Evolutionary conservation across 208 protist species (phyloP).

Genomic region (Acanthamoeba triangularis): DNA sequence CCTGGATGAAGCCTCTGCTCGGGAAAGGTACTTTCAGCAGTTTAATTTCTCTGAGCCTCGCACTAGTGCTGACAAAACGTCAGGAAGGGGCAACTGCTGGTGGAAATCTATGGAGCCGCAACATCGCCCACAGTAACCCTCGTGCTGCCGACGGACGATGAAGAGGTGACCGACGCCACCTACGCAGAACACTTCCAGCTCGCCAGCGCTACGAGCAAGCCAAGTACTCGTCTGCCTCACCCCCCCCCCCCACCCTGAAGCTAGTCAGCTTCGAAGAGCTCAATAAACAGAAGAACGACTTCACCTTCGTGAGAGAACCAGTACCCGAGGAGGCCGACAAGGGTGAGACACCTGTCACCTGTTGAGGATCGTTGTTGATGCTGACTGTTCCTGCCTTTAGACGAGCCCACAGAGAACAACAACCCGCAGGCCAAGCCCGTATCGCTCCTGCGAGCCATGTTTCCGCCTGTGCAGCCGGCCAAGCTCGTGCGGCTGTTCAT

Average conservation of each 20-base stretch:
- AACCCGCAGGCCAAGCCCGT: background rate
- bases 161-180: background rate
- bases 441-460: background rate
- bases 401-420: background rate
- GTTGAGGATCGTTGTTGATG: too few relatives aligned
- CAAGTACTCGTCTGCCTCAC: background rate
- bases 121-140: background rate
- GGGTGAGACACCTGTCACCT: too few relatives aligned
- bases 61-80: too few relatives aligned
- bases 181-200: background rate
- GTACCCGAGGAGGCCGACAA: background rate
- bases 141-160: background rate
- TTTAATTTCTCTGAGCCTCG: too few relatives aligned
- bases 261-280: constrained; percentile 2
- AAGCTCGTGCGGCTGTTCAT: background rate
- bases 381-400: too few relatives aligned
- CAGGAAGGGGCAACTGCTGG: background rate
- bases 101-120: background rate
- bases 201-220: background rate
- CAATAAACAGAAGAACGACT: background rate
- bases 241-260: background rate
- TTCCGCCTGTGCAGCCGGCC: background rate
- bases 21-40: too few relatives aligned
- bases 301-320: background rate
- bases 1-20: background rate